Conservation (phyloP, 2,329 filamentous ascomycete species). For the Calonectria leucothoes region DNA sequence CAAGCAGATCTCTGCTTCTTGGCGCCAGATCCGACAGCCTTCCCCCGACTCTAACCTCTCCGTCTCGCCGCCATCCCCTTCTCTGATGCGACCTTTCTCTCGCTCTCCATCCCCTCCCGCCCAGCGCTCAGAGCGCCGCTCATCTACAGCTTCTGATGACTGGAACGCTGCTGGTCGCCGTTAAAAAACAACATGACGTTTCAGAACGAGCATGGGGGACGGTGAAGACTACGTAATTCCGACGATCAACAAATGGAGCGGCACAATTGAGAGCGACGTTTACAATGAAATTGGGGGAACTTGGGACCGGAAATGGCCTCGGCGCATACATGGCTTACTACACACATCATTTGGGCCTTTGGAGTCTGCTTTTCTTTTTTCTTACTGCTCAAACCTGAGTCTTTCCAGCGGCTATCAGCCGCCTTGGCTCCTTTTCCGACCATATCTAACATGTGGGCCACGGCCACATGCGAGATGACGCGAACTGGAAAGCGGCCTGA, state of each 20-base stretch:
- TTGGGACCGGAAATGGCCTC: constrained; percentile 17
- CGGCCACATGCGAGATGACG: background rate
- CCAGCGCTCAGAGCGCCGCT: constrained; percentile 39
- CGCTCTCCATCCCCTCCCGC: constrained; percentile 42
- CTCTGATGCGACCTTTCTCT: constrained; percentile 37
- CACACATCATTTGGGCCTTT: constrained; percentile 7
- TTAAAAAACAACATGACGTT: constrained; percentile 2
- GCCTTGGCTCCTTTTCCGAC: background rate
- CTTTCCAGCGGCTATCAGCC: background rate
- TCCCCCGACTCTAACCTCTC: constrained; percentile 48
- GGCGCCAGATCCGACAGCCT: constrained; percentile 61
- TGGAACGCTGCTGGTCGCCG: constrained; percentile 36
- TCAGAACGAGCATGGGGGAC: background rate
- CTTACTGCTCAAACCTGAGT: background rate
- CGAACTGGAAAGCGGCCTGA: background rate
- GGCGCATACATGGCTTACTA: constrained; percentile 18
- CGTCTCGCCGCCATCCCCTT: constrained; percentile 41
- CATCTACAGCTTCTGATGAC: constrained; percentile 41
- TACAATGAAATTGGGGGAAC: constrained; percentile 16
- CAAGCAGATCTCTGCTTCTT: constrained; percentile 71
- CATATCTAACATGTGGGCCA: background rate
- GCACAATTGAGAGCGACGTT: constrained; percentile 13
- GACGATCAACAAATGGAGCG: background rate
- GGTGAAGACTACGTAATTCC: constrained; percentile 8
- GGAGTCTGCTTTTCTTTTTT: constrained; percentile 10